A percentile compares a stretch with the other conserved stretches of the same genome.
phyloP scores from a whole-genome alignment of 2,329 filamentous ascomycete genomes.

The Chalaropsis ovoidea region DNA sequence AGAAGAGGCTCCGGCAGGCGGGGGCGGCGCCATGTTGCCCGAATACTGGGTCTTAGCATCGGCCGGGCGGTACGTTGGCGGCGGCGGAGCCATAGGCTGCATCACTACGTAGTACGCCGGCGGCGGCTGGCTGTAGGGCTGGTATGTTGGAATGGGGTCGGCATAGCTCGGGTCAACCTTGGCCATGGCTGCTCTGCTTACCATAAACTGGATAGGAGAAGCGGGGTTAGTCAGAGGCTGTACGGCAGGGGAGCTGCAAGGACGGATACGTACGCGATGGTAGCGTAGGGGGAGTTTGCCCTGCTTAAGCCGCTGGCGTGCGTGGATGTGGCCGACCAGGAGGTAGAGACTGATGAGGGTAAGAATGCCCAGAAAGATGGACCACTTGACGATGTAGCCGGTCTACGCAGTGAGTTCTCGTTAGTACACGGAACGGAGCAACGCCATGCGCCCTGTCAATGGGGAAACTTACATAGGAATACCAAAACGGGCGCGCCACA shows the following conservation, averaged over 20 bases:
- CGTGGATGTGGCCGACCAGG: constrained; percentile 59
- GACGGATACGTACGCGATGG: constrained; percentile 47
- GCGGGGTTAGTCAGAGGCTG: not conserved
- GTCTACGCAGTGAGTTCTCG: constrained; percentile 36
- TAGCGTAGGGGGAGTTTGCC: constrained; percentile 57
- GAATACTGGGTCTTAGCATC: constrained; percentile 43
- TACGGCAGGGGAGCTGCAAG: not conserved
- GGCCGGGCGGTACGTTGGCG: constrained; percentile 48
- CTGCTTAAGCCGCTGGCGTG: constrained; percentile 53
- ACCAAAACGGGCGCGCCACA: constrained; percentile 29
- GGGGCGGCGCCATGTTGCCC: constrained; percentile 37
- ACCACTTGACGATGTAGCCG: constrained; percentile 60
- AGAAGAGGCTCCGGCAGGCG: constrained; percentile 28
- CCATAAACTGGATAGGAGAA: constrained; percentile 39
- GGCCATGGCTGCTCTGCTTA: constrained; percentile 39
- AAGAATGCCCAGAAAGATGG: constrained; percentile 54
- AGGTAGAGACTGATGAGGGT: constrained; percentile 51
- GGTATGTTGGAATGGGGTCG: constrained; percentile 36
- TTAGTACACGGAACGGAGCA: constrained; percentile 7
- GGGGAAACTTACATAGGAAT: constrained; percentile 27
- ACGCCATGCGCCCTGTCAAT: not conserved
- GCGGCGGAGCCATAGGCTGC: constrained; percentile 45
- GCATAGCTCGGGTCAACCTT: constrained; percentile 43
- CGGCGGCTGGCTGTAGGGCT: constrained; percentile 29
- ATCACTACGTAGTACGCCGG: constrained; percentile 38